Evolutionary conservation across 2,329 filamentous ascomycete genomes (phyloP), one percentile per base, ranked within the genome.

Genomic region (Aspergillus pseudonomiae): DNA sequence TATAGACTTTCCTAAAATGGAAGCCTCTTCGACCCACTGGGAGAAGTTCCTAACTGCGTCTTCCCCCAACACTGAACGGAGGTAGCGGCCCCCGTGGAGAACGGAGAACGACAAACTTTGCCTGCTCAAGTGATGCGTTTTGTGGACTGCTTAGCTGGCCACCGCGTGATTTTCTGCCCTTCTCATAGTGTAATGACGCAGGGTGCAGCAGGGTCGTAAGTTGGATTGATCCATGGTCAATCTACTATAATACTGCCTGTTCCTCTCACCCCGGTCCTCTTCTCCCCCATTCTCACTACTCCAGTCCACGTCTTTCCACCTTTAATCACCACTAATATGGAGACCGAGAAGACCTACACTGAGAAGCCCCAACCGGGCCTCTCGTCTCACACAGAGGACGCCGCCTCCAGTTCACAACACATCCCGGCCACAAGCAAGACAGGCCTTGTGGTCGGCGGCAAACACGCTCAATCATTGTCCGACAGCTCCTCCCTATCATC

Each of bases 371-470:
- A 68, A 54, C 71, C 71, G 1, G 67, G 65, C 30, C 67, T 67
- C 53, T 60, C 71, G 36, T 71, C 71, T 28, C 71, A 74, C 53
- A 66, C 63, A 19, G 71, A 74, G 62, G 69, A 66, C 50, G 63
- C 69, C 28, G 61, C 68, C 54, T 54, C 61, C 46, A 46, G 57
- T 53, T 50, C 55, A 52, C 48, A 52, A 45, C 60, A 57, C 46
- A 36, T 62, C 30, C 57, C 61, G 28, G 45, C 57, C 30, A 28
- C 36, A 36, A 56, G 21, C 59, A 66, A 10, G 65, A 41, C 68
- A 48, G 68, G 67, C 9, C 65, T 66, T 30, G 67, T 75, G 9
- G 64, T 73, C 32, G 73, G 73, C 52, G 73, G 73, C n/a, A 74
- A 74, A 57, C 65, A 71, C 58, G 68, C 68, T 1, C 62, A 75